These are phyloP conservation scores for Solanum boliviense DNA, from an alignment of 257 asterid species.

Conservation along the genomic window DNA sequence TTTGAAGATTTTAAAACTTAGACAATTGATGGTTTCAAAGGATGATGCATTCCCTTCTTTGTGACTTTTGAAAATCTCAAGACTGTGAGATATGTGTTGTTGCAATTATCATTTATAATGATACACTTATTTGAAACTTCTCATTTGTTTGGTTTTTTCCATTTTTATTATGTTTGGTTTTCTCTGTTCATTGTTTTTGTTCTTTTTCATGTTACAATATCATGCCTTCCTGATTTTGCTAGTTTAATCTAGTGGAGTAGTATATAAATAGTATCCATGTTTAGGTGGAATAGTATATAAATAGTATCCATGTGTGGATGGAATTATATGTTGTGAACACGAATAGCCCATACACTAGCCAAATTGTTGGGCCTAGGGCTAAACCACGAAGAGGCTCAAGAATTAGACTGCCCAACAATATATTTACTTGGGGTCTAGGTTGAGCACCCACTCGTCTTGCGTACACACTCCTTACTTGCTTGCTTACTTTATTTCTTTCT, in stretches of 20 bases:
- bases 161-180: not conserved
- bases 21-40: not conserved
- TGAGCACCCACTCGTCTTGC: not conserved
- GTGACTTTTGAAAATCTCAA: not conserved
- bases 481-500: not conserved
- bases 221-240: not conserved
- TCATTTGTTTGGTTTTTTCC: not conserved
- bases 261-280: not conserved
- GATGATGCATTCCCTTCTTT: not conserved
- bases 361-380: not conserved
- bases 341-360: not conserved
- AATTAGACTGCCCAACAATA: not conserved
- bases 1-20: not conserved
- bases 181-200: not conserved
- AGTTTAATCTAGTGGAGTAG: not conserved
- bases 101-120: too few species aligned
- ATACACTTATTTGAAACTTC: not conserved
- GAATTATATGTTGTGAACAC: not conserved
- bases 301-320: not conserved
- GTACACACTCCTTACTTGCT: not conserved
- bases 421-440: not conserved
- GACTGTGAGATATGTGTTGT: not conserved
- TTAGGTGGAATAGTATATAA: not conserved
- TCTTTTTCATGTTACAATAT: not conserved
- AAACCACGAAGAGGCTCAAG: not conserved